Evolutionary conservation across 2,329 filamentous ascomycete species (phyloP), one percentile per base, ranked within the genome.

Genomic region (Pseudocercospora fuligena): DNA sequence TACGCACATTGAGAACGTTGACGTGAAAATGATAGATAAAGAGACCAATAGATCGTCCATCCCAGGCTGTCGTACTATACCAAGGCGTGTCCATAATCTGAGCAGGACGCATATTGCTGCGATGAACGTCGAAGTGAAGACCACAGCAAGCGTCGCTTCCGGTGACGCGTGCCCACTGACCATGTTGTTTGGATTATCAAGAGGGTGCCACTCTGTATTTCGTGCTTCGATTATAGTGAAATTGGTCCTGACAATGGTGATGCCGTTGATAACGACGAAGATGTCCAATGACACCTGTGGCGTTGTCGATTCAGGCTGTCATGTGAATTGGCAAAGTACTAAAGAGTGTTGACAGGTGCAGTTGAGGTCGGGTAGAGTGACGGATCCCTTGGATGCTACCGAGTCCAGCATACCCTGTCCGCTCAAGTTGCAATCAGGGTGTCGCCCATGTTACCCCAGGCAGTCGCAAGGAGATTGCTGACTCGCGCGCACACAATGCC

Each of bases 291-390:
- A 14, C 31, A 33, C 31, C 31, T 33, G 31, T 12, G 31, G 31
- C 31, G 31, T 14, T 33, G 11, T 14, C 31, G 31, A 33, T 11
- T 33, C 2, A 33, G 31, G 43, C 43, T 47, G 43, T 5, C 49
- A 53, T 25, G 49, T 23, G 49, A 23, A 27, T 2, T 14, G 14
- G 25, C 49, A 53, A 23, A 23, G 19, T 53, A 53, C 3, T 19
- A 29, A 25, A 14, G 23, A 53, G 49, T 25, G 21, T 16, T 27
- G 49, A 53, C 12, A 25, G 31, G 47, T 49, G 61, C 74, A 74
- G 51, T 74, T 67, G 58, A 72, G 72, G 56, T 73, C 69, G 8
- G 59, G 36, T 46, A 74, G 58, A 12, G 66, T 56, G 5, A 65
- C 64, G 1, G 60, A 27, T 3, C 74, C 47, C n/a, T 47, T 59